Conservation (phyloP, 192 early-diverging fungal species). For the Backusella australiensis region DNA sequence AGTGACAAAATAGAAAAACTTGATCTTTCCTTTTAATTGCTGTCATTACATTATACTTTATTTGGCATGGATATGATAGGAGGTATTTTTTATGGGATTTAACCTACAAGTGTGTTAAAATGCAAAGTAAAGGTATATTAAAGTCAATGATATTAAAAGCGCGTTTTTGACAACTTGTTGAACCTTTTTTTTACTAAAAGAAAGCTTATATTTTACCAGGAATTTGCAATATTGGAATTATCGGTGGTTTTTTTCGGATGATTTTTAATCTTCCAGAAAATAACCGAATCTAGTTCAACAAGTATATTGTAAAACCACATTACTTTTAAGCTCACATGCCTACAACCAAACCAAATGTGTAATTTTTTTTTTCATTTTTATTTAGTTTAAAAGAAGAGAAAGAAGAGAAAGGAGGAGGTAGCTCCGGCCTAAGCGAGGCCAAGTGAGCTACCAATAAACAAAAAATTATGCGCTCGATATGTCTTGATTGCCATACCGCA, state of each 20-base stretch:
- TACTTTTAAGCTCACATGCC: background rate
- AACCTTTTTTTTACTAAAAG: background rate
- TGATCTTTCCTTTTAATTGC: background rate
- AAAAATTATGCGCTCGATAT: slow-evolving; percentile 47
- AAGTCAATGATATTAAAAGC: background rate
- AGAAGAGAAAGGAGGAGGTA: slow-evolving; percentile 4
- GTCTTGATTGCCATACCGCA: slow-evolving; percentile 43
- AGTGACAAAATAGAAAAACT: background rate
- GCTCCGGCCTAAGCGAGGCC: slow-evolving; percentile 37
- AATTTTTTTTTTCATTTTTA: slow-evolving; percentile 1
- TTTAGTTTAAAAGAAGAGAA: background rate
- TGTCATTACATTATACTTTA: background rate
- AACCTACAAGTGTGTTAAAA: background rate
- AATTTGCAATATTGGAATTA: background rate
- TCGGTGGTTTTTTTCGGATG: background rate
- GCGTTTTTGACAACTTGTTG: background rate
- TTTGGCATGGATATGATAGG: background rate
- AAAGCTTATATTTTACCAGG: background rate
- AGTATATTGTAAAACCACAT: background rate
- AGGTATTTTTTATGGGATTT: too few relatives aligned
- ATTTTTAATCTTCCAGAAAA: background rate
- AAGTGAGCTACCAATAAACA: slow-evolving; percentile 21
- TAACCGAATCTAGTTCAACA: background rate
- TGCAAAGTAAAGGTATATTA: background rate
- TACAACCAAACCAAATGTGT: background rate